phyloP scores from a whole-genome alignment of 805 yeast species.

The Schizosaccharomyces japonicus region DNA sequence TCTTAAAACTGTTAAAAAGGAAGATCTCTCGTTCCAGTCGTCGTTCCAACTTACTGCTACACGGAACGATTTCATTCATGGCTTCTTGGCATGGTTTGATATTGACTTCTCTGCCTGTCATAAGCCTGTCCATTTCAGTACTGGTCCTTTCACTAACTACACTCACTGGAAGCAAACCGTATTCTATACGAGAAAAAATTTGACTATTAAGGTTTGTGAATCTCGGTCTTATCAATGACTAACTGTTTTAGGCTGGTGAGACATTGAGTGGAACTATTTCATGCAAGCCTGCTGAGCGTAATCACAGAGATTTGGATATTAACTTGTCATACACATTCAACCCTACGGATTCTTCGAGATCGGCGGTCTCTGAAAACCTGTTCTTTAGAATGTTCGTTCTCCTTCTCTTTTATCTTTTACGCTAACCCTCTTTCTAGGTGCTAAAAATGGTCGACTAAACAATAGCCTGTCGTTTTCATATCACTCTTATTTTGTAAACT shows the following conservation, averaged over 20 bases:
- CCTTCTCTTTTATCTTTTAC: not conserved
- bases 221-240: conserved; percentile 10
- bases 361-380: not conserved
- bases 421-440: not conserved
- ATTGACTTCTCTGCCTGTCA: conserved; percentile 46
- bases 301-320: conserved; percentile 80
- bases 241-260: conserved; percentile 44
- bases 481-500: too few species aligned
- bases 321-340: conserved; percentile 11
- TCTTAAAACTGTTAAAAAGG: conserved; percentile 65
- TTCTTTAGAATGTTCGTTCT: not conserved
- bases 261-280: conserved; percentile 43
- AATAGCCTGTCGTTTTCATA: too few species aligned
- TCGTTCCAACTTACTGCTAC: conserved; percentile 50
- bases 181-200: conserved; percentile 63
- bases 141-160: conserved; percentile 83
- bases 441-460: not conserved
- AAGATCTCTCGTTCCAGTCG: conserved; percentile 52
- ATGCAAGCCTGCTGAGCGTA: conserved; percentile 48
- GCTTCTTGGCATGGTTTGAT: conserved; percentile 84
- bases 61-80: conserved; percentile 65
- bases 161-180: conserved; percentile 99
- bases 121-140: conserved; percentile 44
- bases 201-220: conserved; percentile 18
- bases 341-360: not conserved